A percentile compares a stretch with the other conserved stretches of the same genome.
These are phyloP conservation scores for Ziziphus jujuba DNA, from an alignment of 306 rosid species.

Conservation along the genomic window DNA sequence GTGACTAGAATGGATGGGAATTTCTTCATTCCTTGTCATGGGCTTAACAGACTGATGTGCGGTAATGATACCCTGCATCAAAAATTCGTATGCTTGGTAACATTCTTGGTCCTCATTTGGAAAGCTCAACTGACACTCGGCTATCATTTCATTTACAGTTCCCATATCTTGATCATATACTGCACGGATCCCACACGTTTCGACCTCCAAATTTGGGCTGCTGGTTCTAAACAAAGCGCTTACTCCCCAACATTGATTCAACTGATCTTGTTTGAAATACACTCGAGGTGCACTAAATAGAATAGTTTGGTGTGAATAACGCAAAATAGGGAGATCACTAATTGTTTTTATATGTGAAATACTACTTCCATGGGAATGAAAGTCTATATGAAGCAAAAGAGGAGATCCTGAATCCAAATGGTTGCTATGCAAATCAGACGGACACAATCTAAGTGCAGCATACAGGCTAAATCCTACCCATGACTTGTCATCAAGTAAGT, in stretches of 20 bases:
- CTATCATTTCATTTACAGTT: neutral
- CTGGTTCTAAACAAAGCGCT: neutral
- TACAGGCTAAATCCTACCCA: constrained; percentile 7
- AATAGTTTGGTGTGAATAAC: neutral
- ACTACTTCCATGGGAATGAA: neutral
- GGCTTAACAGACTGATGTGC: neutral
- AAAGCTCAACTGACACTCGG: neutral
- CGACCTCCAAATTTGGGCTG: constrained; percentile 2
- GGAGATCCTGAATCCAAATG: neutral
- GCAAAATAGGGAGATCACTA: neutral
- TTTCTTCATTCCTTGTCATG: too few relatives aligned
- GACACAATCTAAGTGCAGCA: neutral
- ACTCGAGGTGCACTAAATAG: constrained; percentile 6
- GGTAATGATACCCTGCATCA: neutral
- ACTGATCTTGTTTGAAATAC: neutral
- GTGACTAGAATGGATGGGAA: too few relatives aligned
- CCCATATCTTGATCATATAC: constrained; percentile 16
- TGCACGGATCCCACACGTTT: constrained; percentile 15
- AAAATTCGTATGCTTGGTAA: neutral
- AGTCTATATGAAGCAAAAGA: neutral
- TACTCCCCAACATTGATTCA: constrained; percentile 5
- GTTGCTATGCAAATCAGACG: neutral
- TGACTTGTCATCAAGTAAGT: neutral
- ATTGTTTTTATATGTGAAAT: neutral
- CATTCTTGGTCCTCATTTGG: neutral